Percentiles rank a stretch among this genome's conserved stretches.
Conservation (phyloP, 352 stramenopile genomes). For the Phytophthora melonis region DNA sequence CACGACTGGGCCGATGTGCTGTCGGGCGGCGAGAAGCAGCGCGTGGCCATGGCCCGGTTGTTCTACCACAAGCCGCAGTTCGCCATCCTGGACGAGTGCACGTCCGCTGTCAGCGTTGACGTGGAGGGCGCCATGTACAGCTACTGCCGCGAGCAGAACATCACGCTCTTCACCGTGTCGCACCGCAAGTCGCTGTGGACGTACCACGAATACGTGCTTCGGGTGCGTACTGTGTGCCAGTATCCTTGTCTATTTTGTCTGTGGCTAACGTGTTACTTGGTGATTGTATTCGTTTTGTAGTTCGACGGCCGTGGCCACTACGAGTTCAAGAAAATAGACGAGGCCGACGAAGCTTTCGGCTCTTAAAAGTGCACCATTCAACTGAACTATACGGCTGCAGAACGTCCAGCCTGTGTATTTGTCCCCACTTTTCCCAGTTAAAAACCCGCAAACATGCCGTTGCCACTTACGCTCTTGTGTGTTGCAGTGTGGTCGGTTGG, state of each 20-base stretch:
- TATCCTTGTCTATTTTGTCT: not conserved
- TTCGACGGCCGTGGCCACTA: slow-evolving; percentile 89
- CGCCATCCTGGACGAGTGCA: slow-evolving; percentile 92
- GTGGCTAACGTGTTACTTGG: slow-evolving; percentile 13
- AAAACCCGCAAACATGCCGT: slow-evolving; percentile 18
- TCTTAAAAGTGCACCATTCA: slow-evolving; percentile 49
- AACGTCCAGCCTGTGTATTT: slow-evolving; percentile 20
- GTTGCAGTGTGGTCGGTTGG: not conserved
- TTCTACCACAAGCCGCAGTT: slow-evolving; percentile 94
- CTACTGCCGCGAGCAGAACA: slow-evolving; percentile 85
- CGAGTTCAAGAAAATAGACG: slow-evolving; percentile 88
- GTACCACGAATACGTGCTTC: slow-evolving; percentile 90
- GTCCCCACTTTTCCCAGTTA: slow-evolving; percentile 15
- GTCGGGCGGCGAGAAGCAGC: slow-evolving; percentile 92
- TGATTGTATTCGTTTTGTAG: slow-evolving; percentile 32
- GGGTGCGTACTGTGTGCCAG: slow-evolving; percentile 52
- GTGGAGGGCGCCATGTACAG: slow-evolving; percentile 91
- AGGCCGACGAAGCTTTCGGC: slow-evolving; percentile 79
- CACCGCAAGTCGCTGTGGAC: slow-evolving; percentile 92
- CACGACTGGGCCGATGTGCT: slow-evolving; percentile 91
- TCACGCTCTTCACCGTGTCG: slow-evolving; percentile 93
- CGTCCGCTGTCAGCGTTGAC: slow-evolving; percentile 85
- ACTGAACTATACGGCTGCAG: slow-evolving; percentile 7
- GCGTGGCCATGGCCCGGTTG: slow-evolving; percentile 89
- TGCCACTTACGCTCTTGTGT: slow-evolving; percentile 11